A percentile compares a stretch with the other conserved stretches of the same genome.
Conservation (phyloP, 2,329 filamentous ascomycete species). For the Metarhizium robertsii region DNA sequence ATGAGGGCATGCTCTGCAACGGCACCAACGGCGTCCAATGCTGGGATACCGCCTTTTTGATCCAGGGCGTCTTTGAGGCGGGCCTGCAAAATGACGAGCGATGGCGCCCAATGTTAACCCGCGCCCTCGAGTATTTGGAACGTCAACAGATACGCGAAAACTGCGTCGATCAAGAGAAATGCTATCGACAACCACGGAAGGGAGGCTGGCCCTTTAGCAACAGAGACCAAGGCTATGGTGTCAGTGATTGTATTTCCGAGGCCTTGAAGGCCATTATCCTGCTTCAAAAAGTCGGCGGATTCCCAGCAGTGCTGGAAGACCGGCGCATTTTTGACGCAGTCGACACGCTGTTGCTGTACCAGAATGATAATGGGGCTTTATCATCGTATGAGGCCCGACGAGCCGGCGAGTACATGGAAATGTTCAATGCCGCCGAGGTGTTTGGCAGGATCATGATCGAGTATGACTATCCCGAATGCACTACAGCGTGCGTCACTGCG, state of each 20-base stretch:
- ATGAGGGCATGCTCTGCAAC: constrained; percentile 88
- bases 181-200: constrained; percentile 84
- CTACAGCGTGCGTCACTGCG: constrained; percentile 85
- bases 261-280: constrained; percentile 79
- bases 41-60: constrained; percentile 90
- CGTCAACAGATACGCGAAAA: constrained; percentile 86
- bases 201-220: constrained; percentile 97
- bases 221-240: constrained; percentile 84
- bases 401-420: constrained; percentile 68
- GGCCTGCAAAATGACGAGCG: constrained; percentile 67
- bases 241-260: constrained; percentile 91
- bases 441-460: constrained; percentile 98
- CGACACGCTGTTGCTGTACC: constrained; percentile 84
- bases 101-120: constrained; percentile 75
- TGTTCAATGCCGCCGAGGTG: constrained; percentile 90
- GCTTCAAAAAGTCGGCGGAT: constrained; percentile 70
- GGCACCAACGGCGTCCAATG: constrained; percentile 97
- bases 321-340: constrained; percentile 77
- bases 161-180: constrained; percentile 63
- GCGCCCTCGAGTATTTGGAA: constrained; percentile 78
- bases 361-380: constrained; percentile 77
- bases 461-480: constrained; percentile 97
- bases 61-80: constrained; percentile 72
- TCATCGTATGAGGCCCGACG: constrained; percentile 83
- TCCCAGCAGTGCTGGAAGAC: constrained; percentile 64